These are phyloP conservation scores for Elaphomyces granulatus DNA, from an alignment of 495 filamentous ascomycete genomes.

Conservation along the genomic window DNA sequence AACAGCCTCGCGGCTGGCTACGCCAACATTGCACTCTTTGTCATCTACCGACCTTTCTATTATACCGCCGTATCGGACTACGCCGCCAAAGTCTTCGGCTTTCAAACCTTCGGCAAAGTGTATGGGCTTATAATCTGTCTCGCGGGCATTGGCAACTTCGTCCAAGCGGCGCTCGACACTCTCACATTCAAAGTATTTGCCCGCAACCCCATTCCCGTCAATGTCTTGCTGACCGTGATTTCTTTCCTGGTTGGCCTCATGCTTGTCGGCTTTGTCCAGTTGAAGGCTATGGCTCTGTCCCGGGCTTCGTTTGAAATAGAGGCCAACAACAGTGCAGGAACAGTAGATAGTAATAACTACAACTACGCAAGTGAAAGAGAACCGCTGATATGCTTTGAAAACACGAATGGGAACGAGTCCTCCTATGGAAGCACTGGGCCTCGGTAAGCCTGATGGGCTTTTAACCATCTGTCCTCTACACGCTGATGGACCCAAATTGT, in stretches of 20 bases:
- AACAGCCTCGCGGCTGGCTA: constrained; percentile 54
- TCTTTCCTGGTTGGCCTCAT: constrained; percentile 44
- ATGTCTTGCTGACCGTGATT: constrained; percentile 46
- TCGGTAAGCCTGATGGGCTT: no score
- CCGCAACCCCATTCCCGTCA: constrained; percentile 65
- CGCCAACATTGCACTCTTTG: constrained; percentile 67
- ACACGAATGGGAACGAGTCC: not conserved
- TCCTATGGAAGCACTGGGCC: no score
- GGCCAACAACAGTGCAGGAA: no score
- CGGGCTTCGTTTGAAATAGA: constrained; percentile 20
- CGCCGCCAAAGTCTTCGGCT: constrained; percentile 89
- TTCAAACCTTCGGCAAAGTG: constrained; percentile 86
- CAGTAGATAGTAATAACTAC: constrained; percentile 3
- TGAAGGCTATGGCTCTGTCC: constrained; percentile 20
- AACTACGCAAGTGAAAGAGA: not conserved
- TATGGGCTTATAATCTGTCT: constrained; percentile 91
- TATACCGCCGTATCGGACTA: constrained; percentile 57
- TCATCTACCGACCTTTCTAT: constrained; percentile 39
- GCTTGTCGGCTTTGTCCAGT: constrained; percentile 46
- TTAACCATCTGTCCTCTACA: no score
- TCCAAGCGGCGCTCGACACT: constrained; percentile 68
- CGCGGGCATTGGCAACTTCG: constrained; percentile 76
- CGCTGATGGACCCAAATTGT: no score
- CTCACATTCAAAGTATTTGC: constrained; percentile 59
- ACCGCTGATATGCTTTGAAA: not conserved